A percentile compares a stretch with the other conserved stretches of the same genome.
Conservation (phyloP, 352 stramenopile species). For the Sclerospora graminicola region DNA sequence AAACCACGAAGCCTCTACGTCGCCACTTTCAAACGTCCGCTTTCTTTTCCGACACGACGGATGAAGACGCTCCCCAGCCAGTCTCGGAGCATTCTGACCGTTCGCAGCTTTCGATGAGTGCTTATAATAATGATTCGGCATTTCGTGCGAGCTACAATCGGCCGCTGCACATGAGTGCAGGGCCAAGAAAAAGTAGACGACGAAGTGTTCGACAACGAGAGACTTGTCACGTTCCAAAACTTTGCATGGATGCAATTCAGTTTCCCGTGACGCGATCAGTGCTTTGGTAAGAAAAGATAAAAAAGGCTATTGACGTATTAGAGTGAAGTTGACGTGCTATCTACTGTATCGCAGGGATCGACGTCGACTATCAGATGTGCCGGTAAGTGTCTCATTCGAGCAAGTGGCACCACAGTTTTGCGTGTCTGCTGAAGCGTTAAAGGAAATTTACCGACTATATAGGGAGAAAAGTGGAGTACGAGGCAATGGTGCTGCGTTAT, state of each 20-base stretch:
- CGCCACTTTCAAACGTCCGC: constrained; percentile 27
- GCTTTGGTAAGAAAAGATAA: constrained; percentile 35
- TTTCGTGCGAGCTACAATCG: background rate
- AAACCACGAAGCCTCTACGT: background rate
- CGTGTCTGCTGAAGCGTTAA: constrained; percentile 29
- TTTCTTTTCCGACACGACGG: constrained; percentile 67
- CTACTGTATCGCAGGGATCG: constrained; percentile 36
- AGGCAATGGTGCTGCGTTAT: constrained; percentile 16
- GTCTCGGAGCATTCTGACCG: background rate
- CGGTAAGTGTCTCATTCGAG: constrained; percentile 24
- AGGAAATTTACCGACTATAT: constrained; percentile 35
- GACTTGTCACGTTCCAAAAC: constrained; percentile 5
- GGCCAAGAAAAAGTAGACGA: constrained; percentile 3
- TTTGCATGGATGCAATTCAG: constrained; percentile 51
- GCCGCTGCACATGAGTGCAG: constrained; percentile 6
- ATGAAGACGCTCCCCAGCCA: constrained; percentile 32
- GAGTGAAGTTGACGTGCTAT: background rate
- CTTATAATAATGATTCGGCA: background rate
- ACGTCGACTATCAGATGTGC: constrained; percentile 30
- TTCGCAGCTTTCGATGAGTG: constrained; percentile 12
- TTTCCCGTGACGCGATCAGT: constrained; percentile 59
- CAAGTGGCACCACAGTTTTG: constrained; percentile 44
- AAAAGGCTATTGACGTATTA: background rate
- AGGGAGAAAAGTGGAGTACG: constrained; percentile 3
- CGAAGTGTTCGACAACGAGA: background rate